Evolutionary conservation across 1,139 yeast species (phyloP), one percentile per base, ranked within the genome.

Genomic region (Nakaseomyces uthaithaninus): DNA sequence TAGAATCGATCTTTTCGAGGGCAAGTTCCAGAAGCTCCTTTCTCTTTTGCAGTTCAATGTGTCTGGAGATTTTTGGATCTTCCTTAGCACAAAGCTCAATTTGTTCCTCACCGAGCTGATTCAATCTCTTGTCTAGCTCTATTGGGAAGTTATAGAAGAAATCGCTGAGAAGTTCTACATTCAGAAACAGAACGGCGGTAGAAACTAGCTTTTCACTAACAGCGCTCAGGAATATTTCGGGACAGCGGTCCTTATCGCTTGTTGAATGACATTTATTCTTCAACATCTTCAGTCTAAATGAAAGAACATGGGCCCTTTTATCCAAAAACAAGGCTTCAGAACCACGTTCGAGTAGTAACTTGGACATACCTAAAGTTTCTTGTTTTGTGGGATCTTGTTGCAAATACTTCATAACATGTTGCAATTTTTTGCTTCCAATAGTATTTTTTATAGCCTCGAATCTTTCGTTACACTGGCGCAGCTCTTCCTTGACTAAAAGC

Each of bases 101-200:
- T 55, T 89, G 94, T 41, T 86, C 94, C 39, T 71, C 71, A 9
- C 77, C 68, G 53, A 91, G 66, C 46, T 69, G 70, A 45, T 83
- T 77, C 46, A 93, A 72, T 49, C 80, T 76, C 42, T 70, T 69
- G 61, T 93, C 99, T 47, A 93, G 69, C 59, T 87, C 96, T 42
- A 97, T 73, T 1, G 98, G 98, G 65, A 93, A 91, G 54, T 86
- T 87, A 63, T 93, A 91, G 62, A 89, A 91, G 57, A 93, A 93
- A 63, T 93, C 98, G 51, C 94, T 82, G 49, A 93, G 68, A 38
- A 93, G 68, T 62, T 93, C 99, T 37, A 93, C 97, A 57, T 93
- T 93, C 56, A 93, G 67, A 54, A 93, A 93, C 47, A 93, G 65
- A 3, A 93, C 93, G 0, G 98, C 94, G 0, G 98, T 93, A 10